Conservation (phyloP, 495 filamentous ascomycete genomes). For the Choiromyces venosus region DNA sequence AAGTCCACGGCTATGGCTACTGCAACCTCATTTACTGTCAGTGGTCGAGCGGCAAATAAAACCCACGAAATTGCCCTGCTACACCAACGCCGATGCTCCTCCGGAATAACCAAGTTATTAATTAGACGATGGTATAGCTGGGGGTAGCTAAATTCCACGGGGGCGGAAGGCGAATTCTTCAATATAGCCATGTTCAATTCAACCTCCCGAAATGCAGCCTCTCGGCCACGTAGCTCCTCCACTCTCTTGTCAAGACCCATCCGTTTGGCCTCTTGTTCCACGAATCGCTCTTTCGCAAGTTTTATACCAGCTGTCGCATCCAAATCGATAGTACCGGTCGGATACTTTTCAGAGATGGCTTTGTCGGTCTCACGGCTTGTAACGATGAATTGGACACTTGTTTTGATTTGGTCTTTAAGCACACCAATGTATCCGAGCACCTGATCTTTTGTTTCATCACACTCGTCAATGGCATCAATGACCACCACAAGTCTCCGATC, state of each 20-base stretch:
- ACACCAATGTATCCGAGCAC: neutral
- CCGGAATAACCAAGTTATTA: neutral
- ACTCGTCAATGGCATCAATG: conserved; percentile 1
- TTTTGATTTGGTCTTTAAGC: conserved; percentile 3
- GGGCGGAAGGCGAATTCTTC: neutral
- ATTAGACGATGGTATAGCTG: neutral
- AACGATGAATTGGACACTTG: conserved; percentile 1
- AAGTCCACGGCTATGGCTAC: conserved; percentile 4
- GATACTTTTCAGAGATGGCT: neutral
- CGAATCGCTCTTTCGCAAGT: neutral
- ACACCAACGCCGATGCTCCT: neutral
- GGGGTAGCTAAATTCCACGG: neutral
- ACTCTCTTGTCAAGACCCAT: neutral
- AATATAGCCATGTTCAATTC: neutral
- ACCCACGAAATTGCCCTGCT: conserved; percentile 9
- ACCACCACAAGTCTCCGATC: conserved; percentile 1
- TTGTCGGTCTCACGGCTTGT: neutral
- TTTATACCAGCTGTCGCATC: neutral
- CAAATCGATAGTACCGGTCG: neutral
- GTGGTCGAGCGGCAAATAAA: conserved; percentile 1
- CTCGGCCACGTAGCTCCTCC: neutral
- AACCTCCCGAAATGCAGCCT: neutral
- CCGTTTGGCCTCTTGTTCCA: neutral
- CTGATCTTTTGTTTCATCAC: conserved; percentile 1
- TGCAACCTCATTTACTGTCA: conserved; percentile 5